Conservation (phyloP, 306 rosid species). For the Prunus davidiana region DNA sequence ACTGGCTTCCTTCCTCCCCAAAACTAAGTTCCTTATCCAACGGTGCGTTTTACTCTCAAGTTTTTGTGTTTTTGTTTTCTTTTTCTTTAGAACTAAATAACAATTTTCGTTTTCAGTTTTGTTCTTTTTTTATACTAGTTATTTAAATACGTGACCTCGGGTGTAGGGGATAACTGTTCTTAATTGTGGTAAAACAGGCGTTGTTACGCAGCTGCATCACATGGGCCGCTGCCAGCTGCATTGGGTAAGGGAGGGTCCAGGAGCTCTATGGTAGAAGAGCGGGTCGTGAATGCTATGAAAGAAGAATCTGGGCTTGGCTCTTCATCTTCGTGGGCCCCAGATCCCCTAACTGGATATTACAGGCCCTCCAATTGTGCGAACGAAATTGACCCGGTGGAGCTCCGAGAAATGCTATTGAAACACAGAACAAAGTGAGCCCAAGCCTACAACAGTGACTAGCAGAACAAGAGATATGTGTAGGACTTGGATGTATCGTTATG, state of each 20-base stretch:
- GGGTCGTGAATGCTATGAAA: not conserved
- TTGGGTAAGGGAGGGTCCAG: slow-evolving; percentile 13
- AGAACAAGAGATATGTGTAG: not conserved
- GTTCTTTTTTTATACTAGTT: no score
- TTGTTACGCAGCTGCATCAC: slow-evolving; percentile 34
- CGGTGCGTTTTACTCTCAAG: not conserved
- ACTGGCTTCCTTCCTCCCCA: slow-evolving; percentile 26
- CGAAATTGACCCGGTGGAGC: slow-evolving; percentile 55
- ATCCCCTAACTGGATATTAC: slow-evolving; percentile 50
- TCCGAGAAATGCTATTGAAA: slow-evolving; percentile 40
- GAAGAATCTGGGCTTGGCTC: slow-evolving; percentile 7
- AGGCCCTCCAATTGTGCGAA: slow-evolving; percentile 36
- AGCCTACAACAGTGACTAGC: not conserved
- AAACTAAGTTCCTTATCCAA: slow-evolving; percentile 11
- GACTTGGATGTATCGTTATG: no score
- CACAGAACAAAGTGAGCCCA: slow-evolving; percentile 14
- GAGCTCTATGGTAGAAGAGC: slow-evolving; percentile 24
- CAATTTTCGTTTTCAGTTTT: not conserved
- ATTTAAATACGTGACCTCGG: no score
- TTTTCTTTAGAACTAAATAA: no score
- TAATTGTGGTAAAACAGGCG: slow-evolving; percentile 21
- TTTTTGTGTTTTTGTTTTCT: not conserved
- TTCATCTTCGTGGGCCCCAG: slow-evolving; percentile 49
- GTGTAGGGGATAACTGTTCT: no score
- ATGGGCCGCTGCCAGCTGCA: slow-evolving; percentile 24